These are phyloP conservation scores for Phialophora chinensis DNA, from an alignment of 2,329 filamentous ascomycete genomes.

Conservation along the genomic window DNA sequence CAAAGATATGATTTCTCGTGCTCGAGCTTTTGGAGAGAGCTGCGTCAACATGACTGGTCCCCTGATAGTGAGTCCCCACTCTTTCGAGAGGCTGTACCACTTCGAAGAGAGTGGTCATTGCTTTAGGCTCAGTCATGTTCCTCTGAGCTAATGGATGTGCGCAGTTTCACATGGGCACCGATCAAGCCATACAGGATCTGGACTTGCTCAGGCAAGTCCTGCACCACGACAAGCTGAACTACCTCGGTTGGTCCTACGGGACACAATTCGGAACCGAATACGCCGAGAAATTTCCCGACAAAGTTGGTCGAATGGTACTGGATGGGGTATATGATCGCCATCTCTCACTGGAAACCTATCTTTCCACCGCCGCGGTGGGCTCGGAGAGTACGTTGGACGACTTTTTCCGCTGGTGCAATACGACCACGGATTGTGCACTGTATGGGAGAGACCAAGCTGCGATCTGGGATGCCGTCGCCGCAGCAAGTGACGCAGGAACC, in stretches of 20 bases:
- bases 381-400: conserved; percentile 3
- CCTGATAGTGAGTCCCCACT: conserved; percentile 40
- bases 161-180: conserved; percentile 50
- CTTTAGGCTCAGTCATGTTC: not conserved
- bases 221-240: conserved; percentile 47
- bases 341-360: conserved; percentile 43
- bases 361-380: conserved; percentile 3
- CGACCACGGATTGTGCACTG: conserved; percentile 15
- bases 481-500: not conserved
- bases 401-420: conserved; percentile 24
- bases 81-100: not conserved
- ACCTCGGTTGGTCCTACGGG: conserved; percentile 54
- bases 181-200: conserved; percentile 45
- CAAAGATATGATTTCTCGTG: conserved; percentile 47
- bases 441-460: conserved; percentile 1
- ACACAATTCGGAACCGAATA: conserved; percentile 54
- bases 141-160: not conserved
- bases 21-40: conserved; percentile 48
- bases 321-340: conserved; percentile 55
- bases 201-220: conserved; percentile 46
- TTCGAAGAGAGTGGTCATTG: no score
- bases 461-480: conserved; percentile 6
- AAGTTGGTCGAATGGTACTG: conserved; percentile 51
- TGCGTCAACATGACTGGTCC: conserved; percentile 50
- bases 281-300: conserved; percentile 52